Evolutionary conservation across 257 asterid genomes (phyloP).

Genomic region (Nicotiana obtusifolia): DNA sequence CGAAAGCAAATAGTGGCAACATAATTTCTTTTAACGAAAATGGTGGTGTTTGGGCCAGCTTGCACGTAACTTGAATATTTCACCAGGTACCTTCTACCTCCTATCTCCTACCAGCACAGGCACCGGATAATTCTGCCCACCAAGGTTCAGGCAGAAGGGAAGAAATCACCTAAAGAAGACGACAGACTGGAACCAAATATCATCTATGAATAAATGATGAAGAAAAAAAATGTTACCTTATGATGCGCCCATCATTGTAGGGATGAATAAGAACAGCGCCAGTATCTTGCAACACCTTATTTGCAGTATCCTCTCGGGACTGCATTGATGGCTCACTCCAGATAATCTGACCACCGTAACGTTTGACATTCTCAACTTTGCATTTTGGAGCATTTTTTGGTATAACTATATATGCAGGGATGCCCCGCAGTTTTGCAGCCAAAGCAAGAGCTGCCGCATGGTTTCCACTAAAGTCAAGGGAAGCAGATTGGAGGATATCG

Average conservation of each 20-base stretch:
- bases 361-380: slow-evolving; percentile 86
- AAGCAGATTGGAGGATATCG: slow-evolving; percentile 22
- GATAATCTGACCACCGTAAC: slow-evolving; percentile 77
- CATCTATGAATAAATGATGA: not conserved
- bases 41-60: no score
- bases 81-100: no score
- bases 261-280: slow-evolving; percentile 87
- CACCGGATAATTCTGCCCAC: no score
- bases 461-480: slow-evolving; percentile 57
- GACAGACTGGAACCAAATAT: not conserved
- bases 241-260: slow-evolving; percentile 70
- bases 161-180: no score
- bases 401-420: slow-evolving; percentile 77
- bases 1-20: no score
- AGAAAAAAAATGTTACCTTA: slow-evolving; percentile 44
- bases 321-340: slow-evolving; percentile 69
- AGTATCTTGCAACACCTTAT: slow-evolving; percentile 61
- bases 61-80: no score
- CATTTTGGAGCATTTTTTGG: slow-evolving; percentile 87
- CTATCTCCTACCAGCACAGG: no score
- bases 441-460: slow-evolving; percentile 97
- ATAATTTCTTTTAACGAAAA: no score
- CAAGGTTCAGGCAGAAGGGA: no score
- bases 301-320: slow-evolving; percentile 76
- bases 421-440: slow-evolving; percentile 89